Evolutionary conservation across 1,139 yeast genomes (phyloP).

Genomic region (Entelexis paramagnoliae): DNA sequence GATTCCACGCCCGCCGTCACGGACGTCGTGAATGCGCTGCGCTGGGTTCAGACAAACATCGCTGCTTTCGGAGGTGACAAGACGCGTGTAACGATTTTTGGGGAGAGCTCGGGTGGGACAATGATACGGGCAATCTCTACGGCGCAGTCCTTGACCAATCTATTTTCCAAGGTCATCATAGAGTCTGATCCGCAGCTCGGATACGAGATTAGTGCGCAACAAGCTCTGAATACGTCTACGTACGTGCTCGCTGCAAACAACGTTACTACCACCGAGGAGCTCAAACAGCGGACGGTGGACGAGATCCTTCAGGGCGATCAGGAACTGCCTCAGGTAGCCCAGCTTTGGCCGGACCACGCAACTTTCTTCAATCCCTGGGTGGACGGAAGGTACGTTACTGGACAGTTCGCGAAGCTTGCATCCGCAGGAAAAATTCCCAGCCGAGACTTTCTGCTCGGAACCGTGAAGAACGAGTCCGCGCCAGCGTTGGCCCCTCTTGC

Average conservation of each 20-base stretch:
- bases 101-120: constrained; percentile 4
- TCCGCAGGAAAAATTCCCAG: neutral
- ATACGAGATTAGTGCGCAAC: neutral
- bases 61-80: constrained; percentile 25
- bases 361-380: constrained; percentile 5
- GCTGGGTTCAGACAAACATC: neutral
- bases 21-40: neutral
- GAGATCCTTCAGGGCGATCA: neutral
- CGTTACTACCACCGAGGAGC: neutral
- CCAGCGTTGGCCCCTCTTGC: neutral
- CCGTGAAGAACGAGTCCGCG: neutral
- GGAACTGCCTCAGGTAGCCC: neutral
- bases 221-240: neutral
- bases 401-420: neutral
- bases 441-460: neutral
- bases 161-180: neutral
- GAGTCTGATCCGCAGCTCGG: constrained; percentile 4
- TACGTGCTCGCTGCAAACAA: neutral
- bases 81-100: neutral
- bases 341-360: neutral
- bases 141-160: neutral
- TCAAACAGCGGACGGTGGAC: neutral
- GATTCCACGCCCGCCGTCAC: neutral
- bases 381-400: neutral
- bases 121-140: neutral